Conservation (phyloP, 78 protist species). For the Dictyostelium firmibasis region DNA sequence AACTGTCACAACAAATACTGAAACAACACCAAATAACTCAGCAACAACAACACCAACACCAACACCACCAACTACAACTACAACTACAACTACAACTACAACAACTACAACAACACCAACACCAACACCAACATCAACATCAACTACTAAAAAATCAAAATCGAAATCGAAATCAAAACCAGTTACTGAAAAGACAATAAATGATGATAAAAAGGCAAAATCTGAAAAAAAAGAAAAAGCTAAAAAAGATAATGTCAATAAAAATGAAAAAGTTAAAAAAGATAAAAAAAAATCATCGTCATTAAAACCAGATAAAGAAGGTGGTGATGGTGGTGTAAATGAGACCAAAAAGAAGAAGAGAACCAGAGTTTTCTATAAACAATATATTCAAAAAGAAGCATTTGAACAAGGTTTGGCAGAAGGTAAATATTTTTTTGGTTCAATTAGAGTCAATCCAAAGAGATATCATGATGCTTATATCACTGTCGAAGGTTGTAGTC, state of each 20-base stretch:
- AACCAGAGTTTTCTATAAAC: neutral
- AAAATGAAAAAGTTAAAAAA: neutral
- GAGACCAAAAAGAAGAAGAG: neutral
- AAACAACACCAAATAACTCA: neutral
- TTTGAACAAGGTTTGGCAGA: slow-evolving; percentile 34
- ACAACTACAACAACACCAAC: too few relatives aligned
- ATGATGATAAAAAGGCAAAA: neutral
- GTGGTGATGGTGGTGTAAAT: neutral
- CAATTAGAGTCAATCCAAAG: slow-evolving; percentile 77
- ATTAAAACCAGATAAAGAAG: neutral
- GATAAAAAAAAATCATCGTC: neutral
- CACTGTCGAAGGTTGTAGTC: slow-evolving; percentile 54
- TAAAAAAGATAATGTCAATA: neutral
- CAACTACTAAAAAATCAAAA: neutral
- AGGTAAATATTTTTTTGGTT: slow-evolving; percentile 51
- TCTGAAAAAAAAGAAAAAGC: neutral
- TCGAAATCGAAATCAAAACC: neutral
- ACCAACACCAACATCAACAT: neutral
- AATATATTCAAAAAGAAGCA: slow-evolving; percentile 7
- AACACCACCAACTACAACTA: neutral
- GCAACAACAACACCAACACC: neutral
- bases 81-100: neutral
- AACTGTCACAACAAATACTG: neutral
- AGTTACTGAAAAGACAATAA: neutral
- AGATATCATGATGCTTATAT: slow-evolving; percentile 73